Base-by-base conservation (phyloP, 805 yeast species). In the Hanseniaspora vineae region DNA sequence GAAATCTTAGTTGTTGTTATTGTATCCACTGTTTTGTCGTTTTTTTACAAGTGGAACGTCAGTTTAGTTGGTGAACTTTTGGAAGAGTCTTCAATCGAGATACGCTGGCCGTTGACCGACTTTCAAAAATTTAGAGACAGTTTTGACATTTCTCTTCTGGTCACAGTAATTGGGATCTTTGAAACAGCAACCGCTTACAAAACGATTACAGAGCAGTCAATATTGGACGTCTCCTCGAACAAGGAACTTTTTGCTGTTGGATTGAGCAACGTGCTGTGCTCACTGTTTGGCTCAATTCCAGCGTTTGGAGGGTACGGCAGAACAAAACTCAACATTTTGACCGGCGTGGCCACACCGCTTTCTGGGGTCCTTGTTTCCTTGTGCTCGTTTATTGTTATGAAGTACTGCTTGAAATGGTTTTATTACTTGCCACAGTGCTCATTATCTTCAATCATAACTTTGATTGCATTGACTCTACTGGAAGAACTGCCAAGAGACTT, bases 401-500 rank as follows among this genome's bases (percentile, higher is more conserved):
- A 23, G 52, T 66, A 13, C 58, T 66, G 51, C 23, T 42, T 52
- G 31, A 29, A 47, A 42, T 62, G 57, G 40, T 65, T 72, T 48
- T 65, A 66, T 50, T 69, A 53, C 45, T 65, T 72, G 23, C 76
- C 76, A 1, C 64, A 66, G 52, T 71, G 76, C 49, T 63, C 70
- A 52, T 54, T 72, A 15, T 69, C 71, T 52, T 72, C 69, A 5
- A 64, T 71, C n/a, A 66, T 72, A 10, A 70, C 72, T 2, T 66
- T 65, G 11, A 71, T 72, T 42, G 75, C 70, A 17, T 57, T 68
- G 15, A 65, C 69, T 0, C 64, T 68, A 10, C 61, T 72, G 17
- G 72, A 70, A 50, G 77, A 72, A 47, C 66, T 67, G 17, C 76
- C 76, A 1, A 61, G 59, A 46, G 73, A 70, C 49, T 43, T 72